A percentile compares a stretch with the other conserved stretches of the same genome.
Evolutionary conservation across 2,329 filamentous ascomycete species (phyloP).

Genomic region (Monosporascus sp.): DNA sequence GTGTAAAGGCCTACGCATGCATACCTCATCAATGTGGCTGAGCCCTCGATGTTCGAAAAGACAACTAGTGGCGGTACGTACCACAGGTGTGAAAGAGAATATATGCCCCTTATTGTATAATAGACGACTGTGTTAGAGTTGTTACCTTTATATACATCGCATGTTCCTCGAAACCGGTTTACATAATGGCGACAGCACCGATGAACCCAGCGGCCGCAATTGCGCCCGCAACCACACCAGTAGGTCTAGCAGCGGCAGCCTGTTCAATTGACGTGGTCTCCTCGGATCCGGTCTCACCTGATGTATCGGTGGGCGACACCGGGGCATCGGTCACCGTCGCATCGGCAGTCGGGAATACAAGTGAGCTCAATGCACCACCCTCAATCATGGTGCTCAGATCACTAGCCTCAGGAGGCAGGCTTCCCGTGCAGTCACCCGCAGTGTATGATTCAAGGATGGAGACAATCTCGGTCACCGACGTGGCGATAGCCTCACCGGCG

Average conservation of each 20-base stretch:
- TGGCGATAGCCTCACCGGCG: slow-evolving; percentile 1
- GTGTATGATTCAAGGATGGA: slow-evolving; percentile 3
- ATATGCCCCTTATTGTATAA: too few species aligned
- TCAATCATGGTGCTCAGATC: not conserved
- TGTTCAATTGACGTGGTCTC: slow-evolving; percentile 1
- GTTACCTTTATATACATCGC: too few species aligned
- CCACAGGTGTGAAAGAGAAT: too few species aligned
- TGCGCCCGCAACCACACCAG: slow-evolving; percentile 17
- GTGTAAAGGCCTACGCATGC: too few species aligned
- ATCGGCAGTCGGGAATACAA: too few species aligned
- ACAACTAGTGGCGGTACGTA: too few species aligned
- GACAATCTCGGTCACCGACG: slow-evolving; percentile 1
- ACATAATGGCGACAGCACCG: slow-evolving; percentile 28
- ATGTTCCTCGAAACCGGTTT: not conserved
- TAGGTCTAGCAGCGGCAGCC: slow-evolving; percentile 14
- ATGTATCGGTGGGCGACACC: not conserved
- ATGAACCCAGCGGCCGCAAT: slow-evolving; percentile 19
- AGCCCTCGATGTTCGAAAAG: too few species aligned
- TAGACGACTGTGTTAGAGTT: too few species aligned
- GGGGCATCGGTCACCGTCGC: not conserved
- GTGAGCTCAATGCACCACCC: too few species aligned
- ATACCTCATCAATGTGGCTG: too few species aligned
- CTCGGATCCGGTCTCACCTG: not conserved
- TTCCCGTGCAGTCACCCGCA: not conserved
- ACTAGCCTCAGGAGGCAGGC: not conserved